phyloP scores from a whole-genome alignment of 164 flowering plant genomes.

The Dillenia suffruticosa region DNA sequence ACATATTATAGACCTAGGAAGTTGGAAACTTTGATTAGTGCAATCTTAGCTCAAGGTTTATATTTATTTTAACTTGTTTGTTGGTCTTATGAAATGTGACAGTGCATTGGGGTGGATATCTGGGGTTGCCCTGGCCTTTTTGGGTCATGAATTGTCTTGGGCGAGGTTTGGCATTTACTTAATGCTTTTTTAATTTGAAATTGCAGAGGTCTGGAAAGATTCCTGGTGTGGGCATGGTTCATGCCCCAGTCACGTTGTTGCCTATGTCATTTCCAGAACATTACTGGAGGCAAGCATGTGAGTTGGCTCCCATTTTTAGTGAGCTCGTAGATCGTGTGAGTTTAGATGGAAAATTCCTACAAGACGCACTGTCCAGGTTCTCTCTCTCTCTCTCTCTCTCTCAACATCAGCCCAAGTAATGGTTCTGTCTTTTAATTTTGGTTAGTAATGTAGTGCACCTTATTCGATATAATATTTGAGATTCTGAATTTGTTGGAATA shows the following conservation, averaged over 20 bases:
- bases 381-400: constrained; percentile 3
- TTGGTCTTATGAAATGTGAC: neutral
- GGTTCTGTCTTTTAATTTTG: no score
- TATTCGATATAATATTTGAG: no score
- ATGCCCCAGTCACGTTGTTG: constrained; percentile 86
- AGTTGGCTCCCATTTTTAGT: constrained; percentile 83
- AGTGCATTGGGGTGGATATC: neutral
- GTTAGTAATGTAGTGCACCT: no score
- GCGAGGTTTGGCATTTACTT: neutral
- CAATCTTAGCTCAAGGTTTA: neutral
- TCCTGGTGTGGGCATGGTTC: constrained; percentile 91
- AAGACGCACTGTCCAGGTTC: constrained; percentile 82
- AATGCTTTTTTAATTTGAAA: constrained; percentile 7
- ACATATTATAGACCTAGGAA: no score
- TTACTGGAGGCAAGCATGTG: constrained; percentile 84
- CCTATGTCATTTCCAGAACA: constrained; percentile 67
- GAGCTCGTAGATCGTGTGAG: constrained; percentile 96
- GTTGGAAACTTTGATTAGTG: no score
- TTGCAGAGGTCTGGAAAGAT: constrained; percentile 77
- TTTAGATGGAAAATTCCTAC: constrained; percentile 81
- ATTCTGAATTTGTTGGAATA: no score
- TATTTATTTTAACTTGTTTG: neutral
- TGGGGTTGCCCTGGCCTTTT: neutral
- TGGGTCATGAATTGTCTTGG: constrained; percentile 1
- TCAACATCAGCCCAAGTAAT: no score